These are phyloP conservation scores for Macrolepiota dolichaula DNA, from an alignment of 768 basidiomycete species.

Conservation along the genomic window DNA sequence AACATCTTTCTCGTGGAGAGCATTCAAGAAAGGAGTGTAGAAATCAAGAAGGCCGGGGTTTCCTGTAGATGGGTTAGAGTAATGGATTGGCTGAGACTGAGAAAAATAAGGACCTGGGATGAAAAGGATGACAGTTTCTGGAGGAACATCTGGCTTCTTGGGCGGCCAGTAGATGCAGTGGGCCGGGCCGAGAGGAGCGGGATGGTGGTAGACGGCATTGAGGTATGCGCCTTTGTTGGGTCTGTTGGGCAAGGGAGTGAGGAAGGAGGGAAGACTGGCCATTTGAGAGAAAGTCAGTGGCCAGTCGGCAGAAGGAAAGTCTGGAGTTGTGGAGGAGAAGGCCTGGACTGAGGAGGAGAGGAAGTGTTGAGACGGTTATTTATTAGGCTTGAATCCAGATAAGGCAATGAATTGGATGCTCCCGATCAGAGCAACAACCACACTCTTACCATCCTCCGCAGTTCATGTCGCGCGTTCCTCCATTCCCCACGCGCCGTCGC, in stretches of 20 bases:
- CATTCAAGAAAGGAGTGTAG: conserved; percentile 62
- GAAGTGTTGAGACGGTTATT: not conserved
- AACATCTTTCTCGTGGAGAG: conserved; percentile 36
- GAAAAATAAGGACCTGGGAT: conserved; percentile 38
- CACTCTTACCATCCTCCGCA: not conserved
- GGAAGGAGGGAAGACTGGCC: conserved; percentile 30
- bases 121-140: conserved; percentile 40
- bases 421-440: not conserved
- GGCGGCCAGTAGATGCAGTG: conserved; percentile 55
- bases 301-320: not conserved
- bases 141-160: conserved; percentile 17
- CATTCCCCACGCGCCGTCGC: conserved; percentile 53
- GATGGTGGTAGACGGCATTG: conserved; percentile 37
- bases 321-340: not conserved
- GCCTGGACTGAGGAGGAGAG: not conserved
- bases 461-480: conserved; percentile 57
- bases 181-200: conserved; percentile 32
- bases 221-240: conserved; percentile 15
- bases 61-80: conserved; percentile 25
- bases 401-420: not conserved
- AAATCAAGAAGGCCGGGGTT: conserved; percentile 64
- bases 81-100: not conserved
- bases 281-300: conserved; percentile 3
- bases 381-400: not conserved
- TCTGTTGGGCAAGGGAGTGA: conserved; percentile 13